Evolutionary conservation across 371 early-diverging fungal genomes (phyloP), one percentile per base, ranked within the genome.

Genomic region (Mycotypha africana): DNA sequence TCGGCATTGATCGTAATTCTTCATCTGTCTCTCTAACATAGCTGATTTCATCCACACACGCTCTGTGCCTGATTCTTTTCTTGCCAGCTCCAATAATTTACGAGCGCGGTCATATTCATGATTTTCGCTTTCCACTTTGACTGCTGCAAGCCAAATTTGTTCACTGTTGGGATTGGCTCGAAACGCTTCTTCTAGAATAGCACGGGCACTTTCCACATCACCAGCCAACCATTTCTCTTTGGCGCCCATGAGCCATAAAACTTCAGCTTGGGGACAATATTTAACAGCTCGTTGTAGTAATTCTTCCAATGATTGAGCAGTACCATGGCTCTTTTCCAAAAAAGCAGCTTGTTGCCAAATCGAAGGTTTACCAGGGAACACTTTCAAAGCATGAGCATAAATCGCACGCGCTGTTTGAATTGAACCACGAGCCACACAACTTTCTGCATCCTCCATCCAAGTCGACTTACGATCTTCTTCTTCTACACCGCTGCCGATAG

Each of bases 11-110:
- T 78, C 70, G 16, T 68, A 58, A 28, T 86, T 62, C 19, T 78
- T 79, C 43, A 89, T 68, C 46, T 91, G 89, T 17, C 96, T 77
- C 55, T 95, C 89, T 26, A 97, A 67, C 34, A 86, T 83, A 0
- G 85, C 90, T 5, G 90, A 86, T 51, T 97, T 97, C 91, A 97
- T 91, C 95, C 96, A 97, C 2, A 97, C 91, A 35, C 89, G 76
- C 40, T 75, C 74, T 17, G 85, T 82, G 35, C 79, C 81, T 14
- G 81, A 81, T 41, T 81, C 63, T 25, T 80, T 76, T 47, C 95
- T 70, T 0, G 97, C 97, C 34, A 81, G 72, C 42, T 79, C 74
- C 24, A 97, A 59, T 9, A 97, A 60, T 24, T 70, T 55, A 26
- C 87, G 77, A 0, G 96, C 98, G 45, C 93, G 83, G 5, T 78